phyloP scores from a whole-genome alignment of 73 alveolate species.

The Paramecium sexaurelia region DNA sequence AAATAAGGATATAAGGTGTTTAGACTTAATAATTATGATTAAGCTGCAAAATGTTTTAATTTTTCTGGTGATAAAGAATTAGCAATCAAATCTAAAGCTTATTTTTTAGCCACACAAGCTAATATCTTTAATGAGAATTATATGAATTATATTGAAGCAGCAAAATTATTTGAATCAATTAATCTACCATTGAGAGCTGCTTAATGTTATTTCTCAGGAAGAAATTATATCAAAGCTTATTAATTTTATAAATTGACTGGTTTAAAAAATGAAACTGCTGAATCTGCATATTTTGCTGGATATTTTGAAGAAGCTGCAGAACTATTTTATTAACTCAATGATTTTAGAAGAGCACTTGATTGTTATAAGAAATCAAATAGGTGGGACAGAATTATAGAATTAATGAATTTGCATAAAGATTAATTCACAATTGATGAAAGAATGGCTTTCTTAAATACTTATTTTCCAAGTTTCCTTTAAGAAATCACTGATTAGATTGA shows the following conservation, averaged over 20 bases:
- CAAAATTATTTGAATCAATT: slow-evolving; percentile 66
- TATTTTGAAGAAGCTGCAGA: slow-evolving; percentile 69
- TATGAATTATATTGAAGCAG: slow-evolving; percentile 70
- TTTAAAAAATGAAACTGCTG: slow-evolving; percentile 80
- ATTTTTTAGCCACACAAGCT: slow-evolving; percentile 76
- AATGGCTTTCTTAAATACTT: slow-evolving; percentile 70
- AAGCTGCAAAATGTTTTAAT: slow-evolving; percentile 82
- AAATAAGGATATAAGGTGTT: slow-evolving; percentile 81
- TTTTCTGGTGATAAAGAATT: slow-evolving; percentile 75
- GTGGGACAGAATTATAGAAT: slow-evolving; percentile 68
- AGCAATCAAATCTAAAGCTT: slow-evolving; percentile 74
- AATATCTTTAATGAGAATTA: slow-evolving; percentile 58
- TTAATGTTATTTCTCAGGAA: slow-evolving; percentile 80
- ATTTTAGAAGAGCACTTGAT: slow-evolving; percentile 65
- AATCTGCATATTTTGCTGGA: slow-evolving; percentile 64
- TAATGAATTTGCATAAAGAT: slow-evolving; percentile 72
- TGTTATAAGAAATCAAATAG: neutral
- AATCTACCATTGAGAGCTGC: slow-evolving; percentile 75
- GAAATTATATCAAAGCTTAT: slow-evolving; percentile 73
- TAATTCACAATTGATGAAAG: slow-evolving; percentile 74
- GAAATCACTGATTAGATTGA: slow-evolving; percentile 53
- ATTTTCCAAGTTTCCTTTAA: slow-evolving; percentile 79
- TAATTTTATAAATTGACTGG: slow-evolving; percentile 60
- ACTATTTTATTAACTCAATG: slow-evolving; percentile 35
- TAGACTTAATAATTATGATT: slow-evolving; percentile 80